Base-by-base conservation (phyloP, 2,329 filamentous ascomycete species). In the Didymella segeticola region DNA sequence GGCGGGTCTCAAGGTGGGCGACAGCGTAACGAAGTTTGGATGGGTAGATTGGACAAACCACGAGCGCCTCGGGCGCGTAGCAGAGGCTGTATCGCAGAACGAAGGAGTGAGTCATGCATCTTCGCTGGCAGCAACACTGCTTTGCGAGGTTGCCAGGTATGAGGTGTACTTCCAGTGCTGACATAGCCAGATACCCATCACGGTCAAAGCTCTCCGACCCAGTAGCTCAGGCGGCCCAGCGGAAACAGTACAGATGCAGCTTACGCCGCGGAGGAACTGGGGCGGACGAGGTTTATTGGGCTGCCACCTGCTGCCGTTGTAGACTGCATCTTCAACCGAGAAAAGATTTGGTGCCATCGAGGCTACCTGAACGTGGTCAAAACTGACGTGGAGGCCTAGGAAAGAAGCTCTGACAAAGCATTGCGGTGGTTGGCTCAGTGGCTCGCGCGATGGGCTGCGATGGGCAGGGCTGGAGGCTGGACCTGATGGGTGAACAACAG, bases 201-300 rank as follows among this genome's bases (percentile, higher is more conserved):
- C 87, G 14, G 89, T 96, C 50, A 89, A 86, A 69, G 80, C 75
- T 11, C 50, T 76, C 87, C 89, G 86, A 51, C 61, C 69, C 47
- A 73, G 60, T 47, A 48, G 62, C 25, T 64, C 63, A 39, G 70
- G 70, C 56, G 67, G 70, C 26, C 66, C 69, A 37, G 55, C 70
- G 17, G 72, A 76, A 45, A 76, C 91, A 61, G 74, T 95, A 53
- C 82, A 86, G 52, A 76, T 97, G 66, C 86, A 84, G 60, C 77
- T 99, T 60, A 90, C 82, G 41, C 93, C 93, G 47, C 83, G 86
- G 64, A 84, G 86, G 37, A 82, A 93, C 70, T 99, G 95, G 93
- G 93, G 93, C 62, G 95, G 95, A 25, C 83, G 91, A 74, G 95
- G 93, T 11, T 79, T 96, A 73, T 78, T 99, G 66, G 93, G 93